Evolutionary conservation across 208 protist genomes (phyloP), one percentile per base, ranked within the genome.

Genomic region (Acanthamoeba triangularis): DNA sequence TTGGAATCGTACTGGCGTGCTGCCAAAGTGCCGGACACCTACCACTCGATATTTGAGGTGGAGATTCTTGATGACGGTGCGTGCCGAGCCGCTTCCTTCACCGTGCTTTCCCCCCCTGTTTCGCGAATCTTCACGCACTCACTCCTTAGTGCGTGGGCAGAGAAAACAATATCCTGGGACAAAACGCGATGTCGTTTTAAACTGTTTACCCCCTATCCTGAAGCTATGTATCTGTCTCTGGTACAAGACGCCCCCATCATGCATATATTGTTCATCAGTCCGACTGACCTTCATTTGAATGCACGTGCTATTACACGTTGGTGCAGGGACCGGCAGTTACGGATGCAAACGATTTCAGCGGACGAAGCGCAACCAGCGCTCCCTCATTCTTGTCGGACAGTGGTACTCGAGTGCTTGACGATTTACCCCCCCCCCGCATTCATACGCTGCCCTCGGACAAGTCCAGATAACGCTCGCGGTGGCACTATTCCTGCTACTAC

Each of bases 1-100:
- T 28, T 93, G n/a, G n/a, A 74, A n/a, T 93, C 87, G 25, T 67
- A 74, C 28, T 56, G 23, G 47, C 87, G 59, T 33, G 33, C 87
- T 1, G 52, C 47, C 35, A 67, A 93, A 35, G 87, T 74, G 56
- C 87, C 87, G 5, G 37, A 74, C 13, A 76, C 87, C n/a, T 93
- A 93, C 41, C 87, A 93, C 87, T 93, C 87, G 4, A 93, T 93
- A 20, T 93, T 93, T 47, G 87, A 93, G 25, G 87, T 93, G 18
- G 87, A 93, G 37, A 56, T 93, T 44, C 41, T 67, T 10, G 59
- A 93, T 18, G 87, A 93, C 59, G 87, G 44, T 52, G 47, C 30
- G 1, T 7, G 18, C 18, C 13, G 18, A 3, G n/a, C n/a, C n/a
- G n/a, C n/a, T n/a, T n/a, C n/a, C n/a, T n/a, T n/a, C n/a, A n/a